These are phyloP conservation scores for Platanthera guangdongensis DNA, from an alignment of 106 monocot genomes.

Conservation along the genomic window DNA sequence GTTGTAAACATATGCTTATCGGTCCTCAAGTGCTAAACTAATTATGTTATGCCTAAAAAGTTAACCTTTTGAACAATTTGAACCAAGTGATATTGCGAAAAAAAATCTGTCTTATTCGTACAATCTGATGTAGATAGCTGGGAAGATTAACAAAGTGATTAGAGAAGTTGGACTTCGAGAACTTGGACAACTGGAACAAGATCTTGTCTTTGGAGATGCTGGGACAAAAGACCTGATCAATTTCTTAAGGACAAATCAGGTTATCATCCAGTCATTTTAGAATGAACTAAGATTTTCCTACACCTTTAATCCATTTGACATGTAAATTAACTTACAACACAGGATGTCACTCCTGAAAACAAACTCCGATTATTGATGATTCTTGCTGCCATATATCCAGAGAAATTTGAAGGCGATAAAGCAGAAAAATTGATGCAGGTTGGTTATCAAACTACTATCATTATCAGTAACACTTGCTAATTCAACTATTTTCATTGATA, in stretches of 20 bases:
- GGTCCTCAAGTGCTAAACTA: not conserved
- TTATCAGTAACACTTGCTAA: not conserved
- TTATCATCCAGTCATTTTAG: slow-evolving; percentile 9
- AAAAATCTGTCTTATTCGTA: not conserved
- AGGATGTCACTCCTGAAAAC: slow-evolving; percentile 69
- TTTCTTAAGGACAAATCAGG: slow-evolving; percentile 81
- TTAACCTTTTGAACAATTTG: not conserved
- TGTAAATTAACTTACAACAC: slow-evolving; percentile 10
- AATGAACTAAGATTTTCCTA: not conserved
- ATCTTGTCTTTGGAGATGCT: slow-evolving; percentile 98
- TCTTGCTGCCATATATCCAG: slow-evolving; percentile 67
- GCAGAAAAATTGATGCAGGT: slow-evolving; percentile 87
- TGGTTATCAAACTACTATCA: slow-evolving; percentile 2
- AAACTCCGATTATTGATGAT: slow-evolving; percentile 85
- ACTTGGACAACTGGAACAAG: slow-evolving; percentile 88
- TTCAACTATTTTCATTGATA: too few species aligned
- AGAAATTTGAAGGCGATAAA: slow-evolving; percentile 88
- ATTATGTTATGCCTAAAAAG: not conserved
- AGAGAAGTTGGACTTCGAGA: slow-evolving; percentile 78
- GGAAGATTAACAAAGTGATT: slow-evolving; percentile 81
- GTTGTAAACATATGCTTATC: not conserved
- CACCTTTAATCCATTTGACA: not conserved
- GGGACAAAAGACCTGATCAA: slow-evolving; percentile 90
- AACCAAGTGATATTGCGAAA: not conserved
- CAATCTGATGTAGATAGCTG: slow-evolving; percentile 69